phyloP scores from a whole-genome alignment of 1,284 basidiomycete genomes.

The Apiotrichum akiyoshidainum region DNA sequence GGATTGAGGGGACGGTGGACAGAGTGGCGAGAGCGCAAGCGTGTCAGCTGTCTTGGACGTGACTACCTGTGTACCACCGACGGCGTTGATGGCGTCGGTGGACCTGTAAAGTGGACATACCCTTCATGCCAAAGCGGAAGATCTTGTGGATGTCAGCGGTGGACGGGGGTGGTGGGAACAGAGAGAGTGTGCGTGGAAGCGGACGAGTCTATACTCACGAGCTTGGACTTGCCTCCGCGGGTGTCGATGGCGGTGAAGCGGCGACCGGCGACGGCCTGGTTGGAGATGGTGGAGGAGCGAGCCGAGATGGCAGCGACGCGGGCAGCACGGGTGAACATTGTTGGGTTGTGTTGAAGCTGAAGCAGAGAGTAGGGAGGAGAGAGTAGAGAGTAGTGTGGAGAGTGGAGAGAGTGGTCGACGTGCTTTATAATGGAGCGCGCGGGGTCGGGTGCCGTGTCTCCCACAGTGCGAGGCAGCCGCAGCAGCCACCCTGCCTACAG shows the following conservation, averaged over 20 bases:
- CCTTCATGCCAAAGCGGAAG: conserved; percentile 48
- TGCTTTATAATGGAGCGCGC: no score
- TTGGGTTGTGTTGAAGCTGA: not conserved
- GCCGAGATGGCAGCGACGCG: conserved; percentile 8
- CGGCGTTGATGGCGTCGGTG: not conserved
- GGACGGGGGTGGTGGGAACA: no score
- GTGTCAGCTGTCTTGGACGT: not conserved
- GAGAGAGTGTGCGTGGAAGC: no score
- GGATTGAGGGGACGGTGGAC: not conserved
- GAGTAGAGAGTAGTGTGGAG: not conserved
- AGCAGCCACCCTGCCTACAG: no score
- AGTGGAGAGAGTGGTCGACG: no score
- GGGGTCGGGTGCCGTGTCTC: no score
- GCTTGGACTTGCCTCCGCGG: conserved; percentile 43
- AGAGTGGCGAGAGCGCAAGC: not conserved
- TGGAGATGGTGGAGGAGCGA: conserved; percentile 9
- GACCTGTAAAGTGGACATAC: conserved; percentile 1
- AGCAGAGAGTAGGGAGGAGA: not conserved
- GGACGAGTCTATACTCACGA: conserved; percentile 30
- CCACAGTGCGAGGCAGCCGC: no score
- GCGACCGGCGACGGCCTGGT: conserved; percentile 25
- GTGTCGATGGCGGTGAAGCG: conserved; percentile 33
- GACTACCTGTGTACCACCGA: not conserved
- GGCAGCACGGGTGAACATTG: conserved; percentile 12
- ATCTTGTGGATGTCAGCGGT: conserved; percentile 27